Conservation (phyloP, 2,329 filamentous ascomycete species). For the Metarhizium robertsii region DNA sequence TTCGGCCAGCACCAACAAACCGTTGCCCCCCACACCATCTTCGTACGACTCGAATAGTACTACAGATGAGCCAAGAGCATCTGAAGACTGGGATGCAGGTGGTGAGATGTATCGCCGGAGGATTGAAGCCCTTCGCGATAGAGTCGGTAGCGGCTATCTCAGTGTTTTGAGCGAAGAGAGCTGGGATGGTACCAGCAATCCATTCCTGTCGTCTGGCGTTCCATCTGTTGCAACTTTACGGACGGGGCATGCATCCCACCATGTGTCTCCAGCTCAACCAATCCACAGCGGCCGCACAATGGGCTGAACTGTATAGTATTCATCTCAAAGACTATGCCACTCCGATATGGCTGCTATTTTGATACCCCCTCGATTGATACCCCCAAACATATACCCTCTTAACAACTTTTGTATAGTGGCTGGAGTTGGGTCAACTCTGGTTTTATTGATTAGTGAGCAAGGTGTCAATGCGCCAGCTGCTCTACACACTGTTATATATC, state of each 20-base stretch:
- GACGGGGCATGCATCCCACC: slow-evolving; percentile 21
- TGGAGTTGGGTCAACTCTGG: background rate
- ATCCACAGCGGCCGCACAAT: slow-evolving; percentile 45
- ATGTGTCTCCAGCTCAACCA: slow-evolving; percentile 30
- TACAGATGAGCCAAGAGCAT: slow-evolving; percentile 17
- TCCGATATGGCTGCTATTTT: background rate
- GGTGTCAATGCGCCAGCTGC: background rate
- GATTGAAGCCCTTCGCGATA: slow-evolving; percentile 75
- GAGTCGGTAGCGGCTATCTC: slow-evolving; percentile 81
- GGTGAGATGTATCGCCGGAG: slow-evolving; percentile 80
- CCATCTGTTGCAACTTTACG: slow-evolving; percentile 18
- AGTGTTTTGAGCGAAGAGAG: slow-evolving; percentile 74
- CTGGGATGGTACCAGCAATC: slow-evolving; percentile 38
- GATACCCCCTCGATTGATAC: slow-evolving; percentile 5
- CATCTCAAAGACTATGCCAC: background rate
- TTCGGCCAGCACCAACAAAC: background rate
- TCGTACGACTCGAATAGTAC: background rate
- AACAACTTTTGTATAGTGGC: background rate
- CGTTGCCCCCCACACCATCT: background rate
- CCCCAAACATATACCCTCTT: background rate
- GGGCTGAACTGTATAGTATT: slow-evolving; percentile 22
- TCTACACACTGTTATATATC: slow-evolving; percentile 5
- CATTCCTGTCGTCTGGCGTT: slow-evolving; percentile 13
- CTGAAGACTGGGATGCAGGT: slow-evolving; percentile 54
- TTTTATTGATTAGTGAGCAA: background rate